phyloP scores from a whole-genome alignment of 352 stramenopile species.

The Pilasporangium apinafurcum region DNA sequence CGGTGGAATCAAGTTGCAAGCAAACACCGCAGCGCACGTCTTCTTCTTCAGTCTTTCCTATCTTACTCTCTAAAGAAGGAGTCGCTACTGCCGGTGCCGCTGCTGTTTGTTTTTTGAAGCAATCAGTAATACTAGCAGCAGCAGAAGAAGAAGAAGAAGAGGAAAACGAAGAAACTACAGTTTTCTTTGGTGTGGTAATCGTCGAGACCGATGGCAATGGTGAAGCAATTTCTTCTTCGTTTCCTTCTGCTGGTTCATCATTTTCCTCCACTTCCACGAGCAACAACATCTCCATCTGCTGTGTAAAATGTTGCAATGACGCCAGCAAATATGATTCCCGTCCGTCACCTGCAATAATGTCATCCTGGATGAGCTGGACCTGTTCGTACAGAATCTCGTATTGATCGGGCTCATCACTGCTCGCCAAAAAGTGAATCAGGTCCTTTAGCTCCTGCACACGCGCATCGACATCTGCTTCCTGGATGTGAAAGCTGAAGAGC shows the following conservation, averaged over 20 bases:
- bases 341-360: constrained; percentile 38
- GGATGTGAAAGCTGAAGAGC: constrained; percentile 68
- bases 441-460: constrained; percentile 39
- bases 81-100: not conserved
- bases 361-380: constrained; percentile 16
- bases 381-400: constrained; percentile 30
- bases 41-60: constrained; percentile 9
- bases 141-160: too few species aligned
- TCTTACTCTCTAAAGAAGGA: not conserved
- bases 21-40: constrained; percentile 64
- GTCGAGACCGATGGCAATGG: too few species aligned
- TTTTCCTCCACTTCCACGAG: constrained; percentile 31
- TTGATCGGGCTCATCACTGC: constrained; percentile 36
- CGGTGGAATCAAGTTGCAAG: constrained; percentile 50
- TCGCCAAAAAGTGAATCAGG: constrained; percentile 36
- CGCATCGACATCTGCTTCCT: constrained; percentile 22
- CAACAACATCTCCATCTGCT: constrained; percentile 58
- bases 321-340: constrained; percentile 46
- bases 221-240: too few species aligned
- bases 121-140: not conserved
- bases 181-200: too few species aligned
- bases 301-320: constrained; percentile 48
- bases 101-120: not conserved
- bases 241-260: not conserved
- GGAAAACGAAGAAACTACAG: too few species aligned